phyloP scores from a whole-genome alignment of 371 early-diverging fungal genomes.

The Batkoa obscura region DNA sequence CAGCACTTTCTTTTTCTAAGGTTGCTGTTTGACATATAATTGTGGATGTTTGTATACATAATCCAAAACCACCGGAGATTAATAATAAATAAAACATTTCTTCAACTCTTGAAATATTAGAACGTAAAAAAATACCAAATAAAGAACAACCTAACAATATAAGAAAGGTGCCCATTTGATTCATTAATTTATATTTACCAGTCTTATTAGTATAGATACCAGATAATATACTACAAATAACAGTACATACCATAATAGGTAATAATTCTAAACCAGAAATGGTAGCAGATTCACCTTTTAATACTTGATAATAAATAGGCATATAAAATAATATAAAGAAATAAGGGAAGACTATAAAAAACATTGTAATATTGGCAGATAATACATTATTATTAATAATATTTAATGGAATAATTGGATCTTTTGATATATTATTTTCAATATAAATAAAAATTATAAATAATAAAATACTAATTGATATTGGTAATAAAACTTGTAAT shows the following conservation, averaged over 20 bases:
- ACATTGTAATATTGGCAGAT: slow-evolving; percentile 18
- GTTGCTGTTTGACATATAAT: slow-evolving; percentile 9
- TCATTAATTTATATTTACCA: neutral
- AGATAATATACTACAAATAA: slow-evolving; percentile 10
- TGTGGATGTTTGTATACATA: neutral
- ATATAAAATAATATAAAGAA: slow-evolving; percentile 48
- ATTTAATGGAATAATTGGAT: slow-evolving; percentile 30
- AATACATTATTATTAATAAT: slow-evolving; percentile 21
- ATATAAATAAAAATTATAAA: slow-evolving; percentile 18
- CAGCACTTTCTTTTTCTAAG: slow-evolving; percentile 17
- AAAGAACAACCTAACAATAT: neutral
- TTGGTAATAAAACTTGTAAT: slow-evolving; percentile 26
- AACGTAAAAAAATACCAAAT: neutral
- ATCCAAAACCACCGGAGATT: neutral
- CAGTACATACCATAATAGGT: slow-evolving; percentile 23
- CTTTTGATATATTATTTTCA: slow-evolving; percentile 26
- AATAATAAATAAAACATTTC: neutral
- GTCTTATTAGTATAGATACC: slow-evolving; percentile 16
- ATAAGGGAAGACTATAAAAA: slow-evolving; percentile 45
- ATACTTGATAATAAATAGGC: slow-evolving; percentile 31
- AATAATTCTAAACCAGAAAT: slow-evolving; percentile 31
- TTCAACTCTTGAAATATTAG: neutral
- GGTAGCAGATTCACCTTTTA: slow-evolving; percentile 15
- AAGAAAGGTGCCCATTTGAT: neutral
- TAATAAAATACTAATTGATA: slow-evolving; percentile 20